These are phyloP conservation scores for Podospora pseudocomata DNA, from an alignment of 495 filamentous ascomycete genomes.

Conservation along the genomic window DNA sequence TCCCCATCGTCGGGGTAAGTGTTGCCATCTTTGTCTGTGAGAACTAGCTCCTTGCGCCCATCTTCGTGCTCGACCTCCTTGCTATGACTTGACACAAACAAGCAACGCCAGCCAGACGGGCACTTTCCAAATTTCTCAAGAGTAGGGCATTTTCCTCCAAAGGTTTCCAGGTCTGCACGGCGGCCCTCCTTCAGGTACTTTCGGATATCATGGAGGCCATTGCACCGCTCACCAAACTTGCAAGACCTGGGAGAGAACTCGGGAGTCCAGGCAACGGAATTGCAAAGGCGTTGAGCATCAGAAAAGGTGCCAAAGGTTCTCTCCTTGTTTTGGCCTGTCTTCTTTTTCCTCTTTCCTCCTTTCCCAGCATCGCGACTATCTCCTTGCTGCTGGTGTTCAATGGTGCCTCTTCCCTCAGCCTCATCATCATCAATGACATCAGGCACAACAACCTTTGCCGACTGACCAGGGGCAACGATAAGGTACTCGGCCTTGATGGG, in stretches of 20 bases:
- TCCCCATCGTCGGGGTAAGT: constrained; percentile 14
- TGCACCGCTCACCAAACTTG: constrained; percentile 71
- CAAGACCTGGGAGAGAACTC: constrained; percentile 77
- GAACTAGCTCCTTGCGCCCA: constrained; percentile 74
- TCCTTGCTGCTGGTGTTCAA: constrained; percentile 38
- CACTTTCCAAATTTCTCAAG: constrained; percentile 75
- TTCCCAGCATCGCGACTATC: constrained; percentile 29
- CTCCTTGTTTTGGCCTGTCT: constrained; percentile 79
- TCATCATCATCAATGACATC: constrained; percentile 60
- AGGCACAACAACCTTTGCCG: constrained; percentile 3
- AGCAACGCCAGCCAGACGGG: constrained; percentile 84
- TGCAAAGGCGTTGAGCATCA: constrained; percentile 76
- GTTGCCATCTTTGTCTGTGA: constrained; percentile 41
- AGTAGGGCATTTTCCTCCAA: constrained; percentile 73
- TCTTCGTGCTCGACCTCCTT: constrained; percentile 68
- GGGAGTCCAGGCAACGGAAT: constrained; percentile 56
- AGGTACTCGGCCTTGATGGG: constrained; percentile 83
- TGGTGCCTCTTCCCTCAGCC: constrained; percentile 56
- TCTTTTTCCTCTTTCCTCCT: constrained; percentile 52
- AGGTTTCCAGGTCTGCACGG: constrained; percentile 68
- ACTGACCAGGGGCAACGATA: constrained; percentile 37
- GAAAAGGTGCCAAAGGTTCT: constrained; percentile 78
- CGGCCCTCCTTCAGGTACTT: constrained; percentile 81
- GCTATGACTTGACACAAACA: constrained; percentile 78
- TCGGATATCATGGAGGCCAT: constrained; percentile 74